Percentiles rank a stretch among this genome's conserved stretches.
These are phyloP conservation scores for Protomyces gravidus DNA, from an alignment of 1,139 yeast species.

Conservation along the genomic window DNA sequence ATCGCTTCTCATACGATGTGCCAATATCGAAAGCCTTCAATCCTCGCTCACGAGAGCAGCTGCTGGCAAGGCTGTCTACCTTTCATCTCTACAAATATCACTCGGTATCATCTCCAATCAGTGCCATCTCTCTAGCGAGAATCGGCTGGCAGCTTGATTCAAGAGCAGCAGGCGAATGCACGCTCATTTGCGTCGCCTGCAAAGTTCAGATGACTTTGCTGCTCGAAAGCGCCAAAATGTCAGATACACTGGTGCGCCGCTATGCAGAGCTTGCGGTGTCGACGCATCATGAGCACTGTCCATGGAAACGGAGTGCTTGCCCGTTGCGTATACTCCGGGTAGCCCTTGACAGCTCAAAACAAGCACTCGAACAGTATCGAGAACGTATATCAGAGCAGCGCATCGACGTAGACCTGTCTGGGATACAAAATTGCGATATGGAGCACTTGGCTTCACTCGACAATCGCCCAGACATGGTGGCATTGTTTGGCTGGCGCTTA, in stretches of 20 bases:
- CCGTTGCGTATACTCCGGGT: not conserved
- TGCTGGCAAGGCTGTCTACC: constrained; percentile 1
- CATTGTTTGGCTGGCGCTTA: constrained; percentile 14
- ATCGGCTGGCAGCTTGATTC: constrained; percentile 9
- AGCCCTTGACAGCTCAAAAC: not conserved
- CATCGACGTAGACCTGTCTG: not conserved
- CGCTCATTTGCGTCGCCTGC: constrained; percentile 3
- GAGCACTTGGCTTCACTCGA: not conserved
- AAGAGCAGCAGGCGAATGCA: not conserved
- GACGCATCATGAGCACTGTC: constrained; percentile 6
- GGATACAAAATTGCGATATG: not conserved
- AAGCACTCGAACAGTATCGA: not conserved
- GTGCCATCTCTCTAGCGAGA: constrained; percentile 6
- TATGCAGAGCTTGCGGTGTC: not conserved
- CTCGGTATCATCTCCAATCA: constrained; percentile 2
- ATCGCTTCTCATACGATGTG: not conserved
- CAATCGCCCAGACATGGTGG: not conserved
- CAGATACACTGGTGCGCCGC: not conserved
- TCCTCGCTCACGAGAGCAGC: not conserved
- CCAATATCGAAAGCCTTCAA: not conserved
- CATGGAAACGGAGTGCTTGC: constrained; percentile 7
- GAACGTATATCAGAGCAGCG: not conserved
- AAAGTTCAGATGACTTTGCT: not conserved
- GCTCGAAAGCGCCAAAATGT: not conserved
- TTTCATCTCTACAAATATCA: constrained; percentile 6